phyloP scores from a whole-genome alignment of 345 rosid species.

The Cardamine occulta region DNA sequence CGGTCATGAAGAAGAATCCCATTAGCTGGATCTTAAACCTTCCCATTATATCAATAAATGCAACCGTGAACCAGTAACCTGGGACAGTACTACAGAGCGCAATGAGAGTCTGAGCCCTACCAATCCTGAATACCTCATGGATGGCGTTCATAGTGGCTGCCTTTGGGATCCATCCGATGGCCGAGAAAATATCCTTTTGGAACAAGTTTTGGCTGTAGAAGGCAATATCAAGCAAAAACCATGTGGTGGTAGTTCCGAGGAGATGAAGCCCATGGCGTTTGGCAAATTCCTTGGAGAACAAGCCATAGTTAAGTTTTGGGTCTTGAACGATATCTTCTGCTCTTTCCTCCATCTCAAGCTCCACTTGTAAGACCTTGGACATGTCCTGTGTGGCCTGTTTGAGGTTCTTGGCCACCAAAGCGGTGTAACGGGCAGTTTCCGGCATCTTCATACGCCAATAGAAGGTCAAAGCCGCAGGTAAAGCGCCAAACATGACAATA shows the following conservation, averaged over 20 bases:
- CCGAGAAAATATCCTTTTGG: conserved; percentile 68
- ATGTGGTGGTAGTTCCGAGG: conserved; percentile 21
- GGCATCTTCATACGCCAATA: conserved; percentile 90
- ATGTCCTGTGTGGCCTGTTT: conserved; percentile 67
- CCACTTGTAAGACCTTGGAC: conserved; percentile 75
- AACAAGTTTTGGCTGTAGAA: conserved; percentile 69
- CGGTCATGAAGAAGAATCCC: conserved; percentile 77
- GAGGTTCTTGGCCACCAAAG: conserved; percentile 67
- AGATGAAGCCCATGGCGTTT: conserved; percentile 55
- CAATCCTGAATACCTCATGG: conserved; percentile 60
- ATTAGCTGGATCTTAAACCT: conserved; percentile 65
- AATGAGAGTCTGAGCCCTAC: conserved; percentile 66
- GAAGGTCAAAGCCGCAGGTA: conserved; percentile 64
- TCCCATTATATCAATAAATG: conserved; percentile 59
- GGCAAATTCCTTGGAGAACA: conserved; percentile 50
- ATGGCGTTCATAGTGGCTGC: conserved; percentile 63
- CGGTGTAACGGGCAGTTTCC: conserved; percentile 81
- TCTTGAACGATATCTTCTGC: conserved; percentile 38
- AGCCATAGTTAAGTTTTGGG: conserved; percentile 46
- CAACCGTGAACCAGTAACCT: conserved; percentile 74
- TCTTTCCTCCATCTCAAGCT: conserved; percentile 54
- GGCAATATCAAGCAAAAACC: conserved; percentile 59
- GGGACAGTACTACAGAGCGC: conserved; percentile 72
- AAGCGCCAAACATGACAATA: conserved; percentile 68
- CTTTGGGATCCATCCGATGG: conserved; percentile 68